Conservation (phyloP, 179 eudicot genomes). For the Drosera spatulata region DNA sequence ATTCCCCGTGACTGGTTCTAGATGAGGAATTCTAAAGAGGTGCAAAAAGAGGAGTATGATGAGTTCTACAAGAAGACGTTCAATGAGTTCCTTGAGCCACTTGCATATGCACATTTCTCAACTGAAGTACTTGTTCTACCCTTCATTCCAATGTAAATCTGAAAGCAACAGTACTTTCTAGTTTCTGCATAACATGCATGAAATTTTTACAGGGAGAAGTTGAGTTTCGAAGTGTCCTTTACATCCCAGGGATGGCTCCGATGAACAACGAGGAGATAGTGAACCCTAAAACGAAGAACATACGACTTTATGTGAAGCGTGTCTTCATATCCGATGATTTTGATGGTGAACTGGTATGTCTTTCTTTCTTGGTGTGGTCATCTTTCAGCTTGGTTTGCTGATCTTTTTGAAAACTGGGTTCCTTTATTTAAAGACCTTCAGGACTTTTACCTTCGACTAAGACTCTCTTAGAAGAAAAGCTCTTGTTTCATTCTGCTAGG, state of each 20-base stretch:
- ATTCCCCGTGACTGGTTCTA: conserved; percentile 10
- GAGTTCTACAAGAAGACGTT: conserved; percentile 93
- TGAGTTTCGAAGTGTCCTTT: conserved; percentile 91
- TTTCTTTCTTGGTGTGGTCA: too few relatives aligned
- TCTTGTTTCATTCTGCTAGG: too few relatives aligned
- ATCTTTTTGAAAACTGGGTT: too few relatives aligned
- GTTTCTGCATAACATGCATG: conserved; percentile 1
- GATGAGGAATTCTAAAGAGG: conserved; percentile 91
- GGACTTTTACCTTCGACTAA: too few relatives aligned
- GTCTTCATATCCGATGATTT: conserved; percentile 97
- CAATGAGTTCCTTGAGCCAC: conserved; percentile 89
- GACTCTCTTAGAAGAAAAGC: too few relatives aligned
- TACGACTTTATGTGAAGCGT: conserved; percentile 85
- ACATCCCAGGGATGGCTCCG: conserved; percentile 95
- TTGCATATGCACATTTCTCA: conserved; percentile 72
- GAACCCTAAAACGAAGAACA: conserved; percentile 88
- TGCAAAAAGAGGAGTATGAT: conserved; percentile 68
- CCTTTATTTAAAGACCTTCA: too few relatives aligned
- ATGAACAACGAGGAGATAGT: conserved; percentile 81
- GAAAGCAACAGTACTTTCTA: background rate
- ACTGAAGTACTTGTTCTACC: conserved; percentile 56
- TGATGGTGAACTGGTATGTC: conserved; percentile 89
- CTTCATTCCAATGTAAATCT: background rate
- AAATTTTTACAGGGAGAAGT: conserved; percentile 76
- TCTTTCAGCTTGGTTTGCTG: too few relatives aligned